Evolutionary conservation across 2,329 filamentous ascomycete species (phyloP), one percentile per base, ranked within the genome.

Genomic region (Coniochaeta pulveracea): DNA sequence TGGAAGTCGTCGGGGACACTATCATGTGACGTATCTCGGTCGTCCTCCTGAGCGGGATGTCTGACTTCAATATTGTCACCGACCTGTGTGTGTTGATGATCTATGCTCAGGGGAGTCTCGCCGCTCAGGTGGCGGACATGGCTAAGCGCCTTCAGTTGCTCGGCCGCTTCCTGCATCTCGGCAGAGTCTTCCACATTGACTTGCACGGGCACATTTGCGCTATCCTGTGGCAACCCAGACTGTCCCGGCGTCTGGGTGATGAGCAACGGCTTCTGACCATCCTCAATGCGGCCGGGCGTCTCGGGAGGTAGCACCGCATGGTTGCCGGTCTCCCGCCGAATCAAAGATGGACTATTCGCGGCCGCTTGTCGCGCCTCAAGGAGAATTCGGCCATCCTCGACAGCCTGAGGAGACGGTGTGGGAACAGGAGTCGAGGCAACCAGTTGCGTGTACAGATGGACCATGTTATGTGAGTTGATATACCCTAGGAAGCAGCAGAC

Each of bases 161-260:
- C 74, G 4, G 75, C 75, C 14, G 75, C 75, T 50, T 78, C 72
- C 43, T 79, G 72, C 72, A 80, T 78, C 53, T 80, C 75, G 7
- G 69, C 73, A n/a, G 74, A 75, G 36, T 78, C 74, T 45, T 77
- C 73, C 4, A 63, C 66, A 21, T 70, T 63, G 18, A 66, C 54
- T 37, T 67, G 65, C 3, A 51, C 58, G 3, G 50, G 39, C 34
- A 58, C 56, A 11, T 40, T 39, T 2, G 49, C 43, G 4, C 38
- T 40, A 5, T 19, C 27, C 21, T 37, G 40, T n/a, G 36, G 11
- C 16, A 40, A 18, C 5, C 19, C 30, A 22, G 21, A 5, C 19
- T 23, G 17, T 19, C 19, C 30, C 3, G 30, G 19, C 12, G 30
- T 25, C 12, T 7, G 30, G 21, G 37, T 33, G 32, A 25, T 40